phyloP scores from a whole-genome alignment of 495 filamentous ascomycete species.

The Aspergillus cavernicola region DNA sequence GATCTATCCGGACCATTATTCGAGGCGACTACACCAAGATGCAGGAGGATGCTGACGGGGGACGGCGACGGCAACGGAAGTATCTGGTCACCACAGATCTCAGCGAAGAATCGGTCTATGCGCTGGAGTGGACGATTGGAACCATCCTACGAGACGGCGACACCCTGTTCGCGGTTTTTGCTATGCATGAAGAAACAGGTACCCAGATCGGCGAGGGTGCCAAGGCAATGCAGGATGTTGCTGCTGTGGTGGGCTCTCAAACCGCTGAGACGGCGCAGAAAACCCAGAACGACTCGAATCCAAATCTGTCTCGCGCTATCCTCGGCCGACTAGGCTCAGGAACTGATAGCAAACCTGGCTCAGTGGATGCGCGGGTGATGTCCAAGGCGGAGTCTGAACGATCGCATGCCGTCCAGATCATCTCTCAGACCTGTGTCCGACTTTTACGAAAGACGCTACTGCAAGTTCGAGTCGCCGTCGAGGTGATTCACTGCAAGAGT shows the following conservation, averaged over 20 bases:
- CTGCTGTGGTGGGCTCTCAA: conserved; percentile 52
- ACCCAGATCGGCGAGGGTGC: conserved; percentile 54
- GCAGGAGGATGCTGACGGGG: conserved; percentile 68
- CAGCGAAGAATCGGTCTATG: conserved; percentile 89
- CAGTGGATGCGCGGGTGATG: conserved; percentile 39
- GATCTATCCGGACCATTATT: conserved; percentile 81
- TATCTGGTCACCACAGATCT: conserved; percentile 93
- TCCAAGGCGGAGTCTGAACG: conserved; percentile 73
- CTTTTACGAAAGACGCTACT: conserved; percentile 84
- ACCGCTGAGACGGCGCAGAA: conserved; percentile 39
- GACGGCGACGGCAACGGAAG: conserved; percentile 69
- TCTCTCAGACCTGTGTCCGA: conserved; percentile 75
- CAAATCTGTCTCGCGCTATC: conserved; percentile 30
- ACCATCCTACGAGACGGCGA: conserved; percentile 94
- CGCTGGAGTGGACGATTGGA: conserved; percentile 94
- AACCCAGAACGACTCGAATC: conserved; percentile 22
- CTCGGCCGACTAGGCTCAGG: conserved; percentile 34
- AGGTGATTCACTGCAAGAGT: conserved; percentile 97
- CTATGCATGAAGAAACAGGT: conserved; percentile 74
- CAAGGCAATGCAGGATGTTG: conserved; percentile 68
- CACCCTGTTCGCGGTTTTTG: conserved; percentile 87
- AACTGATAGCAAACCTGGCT: conserved; percentile 40
- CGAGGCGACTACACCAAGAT: conserved; percentile 78
- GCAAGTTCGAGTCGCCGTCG: conserved; percentile 86
- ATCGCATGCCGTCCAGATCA: conserved; percentile 66